These are phyloP conservation scores for Thuja plicata DNA, from an alignment of 83 land plant species.

Conservation along the genomic window DNA sequence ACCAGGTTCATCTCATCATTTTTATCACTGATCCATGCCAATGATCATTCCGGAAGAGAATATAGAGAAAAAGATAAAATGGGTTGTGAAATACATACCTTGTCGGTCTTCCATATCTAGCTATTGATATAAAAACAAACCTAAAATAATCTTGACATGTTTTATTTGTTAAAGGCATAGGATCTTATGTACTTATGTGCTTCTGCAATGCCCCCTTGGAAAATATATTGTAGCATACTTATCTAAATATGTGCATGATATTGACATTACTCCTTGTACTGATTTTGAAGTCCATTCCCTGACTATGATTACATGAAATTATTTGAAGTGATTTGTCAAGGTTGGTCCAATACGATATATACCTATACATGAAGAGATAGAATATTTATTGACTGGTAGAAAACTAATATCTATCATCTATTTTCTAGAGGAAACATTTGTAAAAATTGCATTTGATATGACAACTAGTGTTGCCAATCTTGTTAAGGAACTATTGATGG, in stretches of 20 bases:
- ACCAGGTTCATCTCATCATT: no score
- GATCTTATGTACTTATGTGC: constrained; percentile 90
- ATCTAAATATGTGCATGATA: constrained; percentile 90
- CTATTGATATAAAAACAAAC: no score
- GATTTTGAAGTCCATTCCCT: constrained; percentile 71
- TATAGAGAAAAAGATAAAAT: no score
- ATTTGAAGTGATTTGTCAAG: constrained; percentile 84
- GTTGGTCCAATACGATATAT: constrained; percentile 89
- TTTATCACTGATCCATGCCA: no score
- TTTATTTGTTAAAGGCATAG: constrained; percentile 78
- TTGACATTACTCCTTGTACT: constrained; percentile 59
- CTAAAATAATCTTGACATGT: no score
- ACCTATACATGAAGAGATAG: constrained; percentile 93
- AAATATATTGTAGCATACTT: constrained; percentile 91
- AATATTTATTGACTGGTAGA: constrained; percentile 75
- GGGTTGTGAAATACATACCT: no score
- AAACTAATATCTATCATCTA: constrained; percentile 89
- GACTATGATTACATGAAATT: constrained; percentile 86
- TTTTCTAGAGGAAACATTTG: constrained; percentile 98
- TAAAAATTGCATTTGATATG: constrained; percentile 96
- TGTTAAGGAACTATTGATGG: constrained; percentile 95
- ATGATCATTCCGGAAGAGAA: no score
- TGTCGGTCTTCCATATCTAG: no score
- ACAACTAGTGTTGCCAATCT: constrained; percentile 95
- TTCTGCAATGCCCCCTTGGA: constrained; percentile 97